phyloP scores from a whole-genome alignment of 495 filamentous ascomycete species.

The Xanthoparmelia taractica region DNA sequence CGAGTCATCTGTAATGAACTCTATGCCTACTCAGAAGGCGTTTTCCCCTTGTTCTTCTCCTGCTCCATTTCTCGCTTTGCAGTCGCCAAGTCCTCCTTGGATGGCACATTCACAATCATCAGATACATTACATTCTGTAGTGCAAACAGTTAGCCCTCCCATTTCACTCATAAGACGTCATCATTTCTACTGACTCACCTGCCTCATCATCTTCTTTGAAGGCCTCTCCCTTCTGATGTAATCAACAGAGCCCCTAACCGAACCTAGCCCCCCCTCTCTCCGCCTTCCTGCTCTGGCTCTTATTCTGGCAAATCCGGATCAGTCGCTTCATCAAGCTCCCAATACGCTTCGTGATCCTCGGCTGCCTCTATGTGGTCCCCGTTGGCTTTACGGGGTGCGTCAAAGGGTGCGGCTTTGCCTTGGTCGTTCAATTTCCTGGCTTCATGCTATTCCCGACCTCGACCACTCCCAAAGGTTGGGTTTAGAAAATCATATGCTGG shows the following conservation, averaged over 20 bases:
- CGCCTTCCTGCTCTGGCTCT: conserved; percentile 2
- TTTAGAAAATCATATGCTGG: conserved; percentile 10
- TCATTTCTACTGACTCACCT: background rate
- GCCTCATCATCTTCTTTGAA: conserved; percentile 11
- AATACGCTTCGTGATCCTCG: conserved; percentile 17
- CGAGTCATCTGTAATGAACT: background rate
- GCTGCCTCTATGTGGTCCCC: conserved; percentile 1
- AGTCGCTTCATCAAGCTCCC: conserved; percentile 19
- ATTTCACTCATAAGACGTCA: background rate
- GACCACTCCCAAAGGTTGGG: conserved; percentile 4
- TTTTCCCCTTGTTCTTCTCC: conserved; percentile 13
- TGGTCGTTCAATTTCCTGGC: conserved; percentile 12
- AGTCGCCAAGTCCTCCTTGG: conserved; percentile 13
- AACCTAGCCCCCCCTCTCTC: background rate
- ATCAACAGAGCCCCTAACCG: conserved; percentile 1
- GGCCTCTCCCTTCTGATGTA: conserved; percentile 10
- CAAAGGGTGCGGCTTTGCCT: conserved; percentile 8
- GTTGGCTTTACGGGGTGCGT: background rate
- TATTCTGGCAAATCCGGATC: conserved; percentile 1
- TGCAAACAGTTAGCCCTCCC: background rate
- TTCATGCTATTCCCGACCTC: conserved; percentile 5
- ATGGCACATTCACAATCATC: conserved; percentile 16
- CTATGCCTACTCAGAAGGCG: background rate
- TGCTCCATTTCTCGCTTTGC: conserved; percentile 11
- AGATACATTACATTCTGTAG: conserved; percentile 13